phyloP scores from a whole-genome alignment of 2,329 filamentous ascomycete species.

The Fusarium piperis region DNA sequence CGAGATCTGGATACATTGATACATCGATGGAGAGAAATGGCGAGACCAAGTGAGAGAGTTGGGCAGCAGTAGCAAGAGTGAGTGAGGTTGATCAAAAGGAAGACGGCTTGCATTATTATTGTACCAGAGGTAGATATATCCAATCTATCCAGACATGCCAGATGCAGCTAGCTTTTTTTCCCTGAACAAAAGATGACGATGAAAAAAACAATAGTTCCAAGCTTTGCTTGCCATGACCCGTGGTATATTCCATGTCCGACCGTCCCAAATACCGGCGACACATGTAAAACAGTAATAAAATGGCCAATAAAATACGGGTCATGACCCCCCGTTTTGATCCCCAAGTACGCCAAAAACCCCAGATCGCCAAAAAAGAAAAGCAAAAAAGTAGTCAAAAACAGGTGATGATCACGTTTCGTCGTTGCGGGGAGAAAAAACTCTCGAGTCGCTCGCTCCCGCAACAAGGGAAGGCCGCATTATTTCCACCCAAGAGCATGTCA shows the following conservation, averaged over 20 bases:
- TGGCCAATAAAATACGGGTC: neutral
- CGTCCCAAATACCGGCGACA: slow-evolving; percentile 6
- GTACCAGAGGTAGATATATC: neutral
- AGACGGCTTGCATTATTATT: neutral
- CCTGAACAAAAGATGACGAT: neutral
- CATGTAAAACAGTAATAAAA: neutral
- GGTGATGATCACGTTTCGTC: slow-evolving; percentile 13
- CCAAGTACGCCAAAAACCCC: slow-evolving; percentile 21
- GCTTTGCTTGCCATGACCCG: slow-evolving; percentile 3
- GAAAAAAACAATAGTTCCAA: neutral
- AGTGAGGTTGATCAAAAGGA: neutral
- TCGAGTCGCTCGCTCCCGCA: too few species aligned
- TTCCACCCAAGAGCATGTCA: neutral
- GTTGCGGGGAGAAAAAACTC: neutral
- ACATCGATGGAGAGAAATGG: neutral
- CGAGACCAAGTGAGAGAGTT: neutral
- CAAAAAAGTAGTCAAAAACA: neutral
- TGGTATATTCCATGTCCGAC: slow-evolving; percentile 26
- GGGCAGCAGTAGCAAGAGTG: neutral
- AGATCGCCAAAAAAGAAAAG: slow-evolving; percentile 15
- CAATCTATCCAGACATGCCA: neutral
- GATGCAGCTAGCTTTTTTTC: neutral
- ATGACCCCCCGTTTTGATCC: slow-evolving; percentile 12
- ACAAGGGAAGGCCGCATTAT: neutral
- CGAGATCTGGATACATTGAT: neutral